Evolutionary conservation across 1,139 yeast genomes (phyloP), one percentile per base, ranked within the genome.

Genomic region (Sugiyamaella sp.): DNA sequence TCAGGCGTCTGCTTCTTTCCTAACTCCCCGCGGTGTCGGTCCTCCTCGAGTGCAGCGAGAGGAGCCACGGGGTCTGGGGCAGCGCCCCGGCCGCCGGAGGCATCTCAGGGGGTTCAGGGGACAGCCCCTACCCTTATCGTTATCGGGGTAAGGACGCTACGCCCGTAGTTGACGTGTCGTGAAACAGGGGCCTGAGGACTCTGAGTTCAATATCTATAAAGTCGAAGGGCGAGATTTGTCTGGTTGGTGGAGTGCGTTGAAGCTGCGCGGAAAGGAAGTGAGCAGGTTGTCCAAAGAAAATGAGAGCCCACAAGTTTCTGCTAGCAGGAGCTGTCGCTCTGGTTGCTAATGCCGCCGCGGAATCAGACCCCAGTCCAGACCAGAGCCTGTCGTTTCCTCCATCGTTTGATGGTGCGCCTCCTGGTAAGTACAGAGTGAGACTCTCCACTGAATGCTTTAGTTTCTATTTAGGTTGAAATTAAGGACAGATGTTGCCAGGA

Each of bases 331-430:
- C 46, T 14, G 19, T 43, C 10, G 14, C 17, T 19, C 20, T 43
- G 25, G 27, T 25, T 16, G 38, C 22, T 35, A 17, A 35, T 46
- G 14, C 41, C 12, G 49, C 20, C 10, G 40, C 49, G 5, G 49
- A 46, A 6, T 42, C 32, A 22, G 49, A 35, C 14, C 27, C 35
- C 25, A 35, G 12, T 27, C 49, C 49, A 16, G 49, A 46, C 39
- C 16, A 10, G 9, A 17, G 39, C 5, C 27, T 49, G 19, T 43
- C 47, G n/a, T 10, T 37, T 25, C 53, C 55, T n/a, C 46, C 44
- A 10, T 52, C 49, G 8, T 17, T 52, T 12, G 33, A 44, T 24
- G 42, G 53, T 19, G 40, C 33, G n/a, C 52, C 53, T 17, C 33
- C 52, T 3, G 35, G 48, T 39, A 37, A 46, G 49, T 46, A 20